Base-by-base conservation (phyloP, 768 basidiomycete species). In the Trametes meyenii region DNA sequence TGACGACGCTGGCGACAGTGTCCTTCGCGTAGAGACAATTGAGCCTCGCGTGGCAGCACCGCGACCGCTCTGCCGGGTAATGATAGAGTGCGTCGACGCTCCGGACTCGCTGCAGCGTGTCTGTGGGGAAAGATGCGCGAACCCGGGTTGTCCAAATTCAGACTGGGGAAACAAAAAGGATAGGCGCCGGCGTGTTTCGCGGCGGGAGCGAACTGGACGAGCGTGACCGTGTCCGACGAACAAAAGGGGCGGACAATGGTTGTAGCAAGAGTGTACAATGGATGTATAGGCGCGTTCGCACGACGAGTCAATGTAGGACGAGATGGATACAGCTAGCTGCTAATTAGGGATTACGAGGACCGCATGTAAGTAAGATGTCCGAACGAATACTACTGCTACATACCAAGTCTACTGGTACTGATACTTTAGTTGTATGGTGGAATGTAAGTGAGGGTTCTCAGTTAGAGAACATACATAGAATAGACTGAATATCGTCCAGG, bases 11-110 rank as follows among this genome's bases (percentile, higher is more conserved):
- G 21, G 36, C 54, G 49, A 51, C 57, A 45, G 19, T 44, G 43
- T 43, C 21, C 21, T 44, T 21, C 19, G 42, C 55, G 29, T 17
- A 35, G 21, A 51, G 53, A 64, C 62, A 64, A 64, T 64, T 60
- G 46, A 6, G 29, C 35, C 38, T 43, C 52, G 53, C 57, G 54
- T 55, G 62, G 54, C 38, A 1, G 14, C 62, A 19, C 55, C 40
- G 36, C 58, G 53, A 55, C 51, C 35, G 45, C 35, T 21, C 10
- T 24, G 19, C 19, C 35, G 40, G 40, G 50, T 13, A 14, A n/a
- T 35, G n/a, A 17, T 16, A 16, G 29, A 33, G 29, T 33, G 8
- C 29, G 29, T 33, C 8, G 29, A 33, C 29, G 29, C 4, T 33
- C 29, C 29, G 29, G 29, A 33, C 29, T 33, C 29, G 29, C 6